Evolutionary conservation across 2,329 filamentous ascomycete genomes (phyloP), one percentile per base, ranked within the genome.

Genomic region (Nemania serpens): DNA sequence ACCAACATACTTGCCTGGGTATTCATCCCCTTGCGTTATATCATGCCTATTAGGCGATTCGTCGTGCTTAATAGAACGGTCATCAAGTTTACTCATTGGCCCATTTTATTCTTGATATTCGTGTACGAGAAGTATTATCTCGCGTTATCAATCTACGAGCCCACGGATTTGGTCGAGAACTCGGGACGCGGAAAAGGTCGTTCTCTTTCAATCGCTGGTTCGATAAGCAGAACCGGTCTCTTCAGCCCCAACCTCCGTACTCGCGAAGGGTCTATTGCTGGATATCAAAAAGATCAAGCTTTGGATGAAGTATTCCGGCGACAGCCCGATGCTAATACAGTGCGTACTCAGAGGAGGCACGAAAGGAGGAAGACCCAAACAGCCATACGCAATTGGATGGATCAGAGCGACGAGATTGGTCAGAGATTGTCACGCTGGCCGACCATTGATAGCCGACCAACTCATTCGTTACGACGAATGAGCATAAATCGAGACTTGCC

Each of bases 1-100:
- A 89, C 91, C 13, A 98, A 98, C 72, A 90, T 97, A 33, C 84
- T 97, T 64, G 93, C 91, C 1, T 98, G 93, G 94, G 73, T 94
- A 0, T 80, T 97, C 29, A 93, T 93, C 70, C 94, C 94, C 0
- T 75, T 96, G 46, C 85, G 93, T 64, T 96, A 90, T 73, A 79
- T 87, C 69, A 87, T 97, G 79, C 87, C 93, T 0, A 88, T 97
- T 68, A 86, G 86, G 42, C 84, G 88, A 50, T 98, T 95, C 70
- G 88, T 98, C 65, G 88, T 87, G 71, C 78, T 96, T 64, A 98
- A 98, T 73, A 86, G 94, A n/a, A 89, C 86, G 0, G 86, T 96
- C 62, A 97, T 98, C 80, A 97, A 97, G 73, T 76, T 89, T 43
- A 97, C 93, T 0, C 94, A 98, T 75, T 89, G 95, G 64, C 93